Percentiles rank a stretch among this genome's conserved stretches.
Evolutionary conservation across 2,329 filamentous ascomycete species (phyloP).

Genomic region (Colletotrichum euphorbiae): DNA sequence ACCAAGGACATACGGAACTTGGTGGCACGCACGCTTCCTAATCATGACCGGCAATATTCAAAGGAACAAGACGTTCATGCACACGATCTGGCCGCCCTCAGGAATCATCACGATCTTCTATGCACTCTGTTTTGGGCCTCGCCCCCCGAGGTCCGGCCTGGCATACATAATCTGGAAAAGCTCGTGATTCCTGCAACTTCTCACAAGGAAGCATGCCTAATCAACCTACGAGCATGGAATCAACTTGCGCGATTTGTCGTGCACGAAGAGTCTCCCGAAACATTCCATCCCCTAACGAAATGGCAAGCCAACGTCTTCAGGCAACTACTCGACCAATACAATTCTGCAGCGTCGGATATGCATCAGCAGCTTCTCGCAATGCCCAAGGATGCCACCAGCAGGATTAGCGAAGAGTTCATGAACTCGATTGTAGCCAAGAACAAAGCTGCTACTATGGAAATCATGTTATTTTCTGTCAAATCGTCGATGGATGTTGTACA

Average conservation of each 20-base stretch:
- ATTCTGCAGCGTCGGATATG: conserved; percentile 66
- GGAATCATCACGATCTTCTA: conserved; percentile 77
- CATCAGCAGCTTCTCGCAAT: conserved; percentile 65
- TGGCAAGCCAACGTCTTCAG: conserved; percentile 70
- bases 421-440: conserved; percentile 64
- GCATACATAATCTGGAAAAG: conserved; percentile 66
- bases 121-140: conserved; percentile 75
- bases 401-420: conserved; percentile 58
- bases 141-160: conserved; percentile 65
- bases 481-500: conserved; percentile 64
- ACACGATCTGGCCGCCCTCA: conserved; percentile 71
- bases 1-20: conserved; percentile 71
- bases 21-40: conserved; percentile 71
- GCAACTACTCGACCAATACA: conserved; percentile 68
- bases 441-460: conserved; percentile 64
- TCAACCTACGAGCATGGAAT: conserved; percentile 72
- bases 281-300: conserved; percentile 58
- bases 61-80: conserved; percentile 71
- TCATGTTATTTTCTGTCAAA: conserved; percentile 60
- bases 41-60: conserved; percentile 72
- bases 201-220: conserved; percentile 74
- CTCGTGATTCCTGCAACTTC: conserved; percentile 70
- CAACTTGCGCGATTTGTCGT: conserved; percentile 70
- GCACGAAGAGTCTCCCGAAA: conserved; percentile 55
- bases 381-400: conserved; percentile 57